Conservation (phyloP, 169 alveolate genomes). For the Plasmodium ovale region DNA sequence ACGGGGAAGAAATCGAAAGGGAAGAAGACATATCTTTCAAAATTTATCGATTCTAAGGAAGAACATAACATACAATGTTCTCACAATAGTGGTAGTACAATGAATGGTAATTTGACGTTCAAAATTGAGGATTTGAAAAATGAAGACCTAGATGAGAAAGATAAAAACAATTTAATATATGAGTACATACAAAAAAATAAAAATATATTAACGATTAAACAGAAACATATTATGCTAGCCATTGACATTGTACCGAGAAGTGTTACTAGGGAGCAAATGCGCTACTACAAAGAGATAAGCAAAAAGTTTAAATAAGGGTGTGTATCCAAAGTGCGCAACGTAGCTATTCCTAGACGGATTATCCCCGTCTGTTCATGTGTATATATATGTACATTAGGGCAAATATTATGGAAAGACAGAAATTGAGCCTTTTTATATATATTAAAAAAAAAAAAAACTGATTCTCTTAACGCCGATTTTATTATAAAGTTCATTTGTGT, state of each 20-base stretch:
- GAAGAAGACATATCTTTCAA: too few species aligned
- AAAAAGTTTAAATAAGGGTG: conserved; percentile 59
- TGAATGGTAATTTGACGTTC: conserved; percentile 5
- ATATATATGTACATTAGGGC: too few species aligned
- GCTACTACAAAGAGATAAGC: conserved; percentile 64
- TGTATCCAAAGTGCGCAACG: too few species aligned
- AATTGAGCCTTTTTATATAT: too few species aligned
- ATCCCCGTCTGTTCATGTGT: too few species aligned
- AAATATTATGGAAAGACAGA: too few species aligned
- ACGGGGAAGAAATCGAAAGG: too few species aligned
- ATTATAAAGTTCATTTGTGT: too few species aligned
- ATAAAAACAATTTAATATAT: conserved; percentile 63
- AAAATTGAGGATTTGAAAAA: conserved; percentile 43
- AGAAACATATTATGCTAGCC: conserved; percentile 44
- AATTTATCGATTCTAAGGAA: too few species aligned
- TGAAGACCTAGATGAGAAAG: conserved; percentile 36
- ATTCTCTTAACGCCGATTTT: too few species aligned
- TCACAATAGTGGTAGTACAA: not conserved
- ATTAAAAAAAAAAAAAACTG: too few species aligned
- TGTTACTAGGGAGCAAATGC: conserved; percentile 50
- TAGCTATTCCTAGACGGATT: too few species aligned
- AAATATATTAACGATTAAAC: conserved; percentile 56
- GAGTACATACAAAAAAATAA: conserved; percentile 72
- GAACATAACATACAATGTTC: not conserved
- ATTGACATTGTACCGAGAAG: conserved; percentile 61